Evolutionary conservation across 2,329 filamentous ascomycete species (phyloP).

Genomic region (Plenodomus lindquistii): DNA sequence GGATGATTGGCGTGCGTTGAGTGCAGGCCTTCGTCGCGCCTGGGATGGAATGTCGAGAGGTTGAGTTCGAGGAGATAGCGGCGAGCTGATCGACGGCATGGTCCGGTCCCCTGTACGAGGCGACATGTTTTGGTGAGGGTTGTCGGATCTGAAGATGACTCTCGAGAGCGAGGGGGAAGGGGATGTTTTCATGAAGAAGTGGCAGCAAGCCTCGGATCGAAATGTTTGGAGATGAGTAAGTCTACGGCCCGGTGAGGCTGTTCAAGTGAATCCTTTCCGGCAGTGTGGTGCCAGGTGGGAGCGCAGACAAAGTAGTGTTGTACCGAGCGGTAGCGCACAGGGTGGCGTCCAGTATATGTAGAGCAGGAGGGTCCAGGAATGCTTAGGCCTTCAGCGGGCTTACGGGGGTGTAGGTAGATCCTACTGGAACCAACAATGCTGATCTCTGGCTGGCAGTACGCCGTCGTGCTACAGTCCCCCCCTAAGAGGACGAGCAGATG

Average conservation of each 20-base stretch:
- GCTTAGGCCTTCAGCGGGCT: conserved; percentile 21
- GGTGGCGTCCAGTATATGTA: conserved; percentile 37
- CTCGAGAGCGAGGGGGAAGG: conserved; percentile 25
- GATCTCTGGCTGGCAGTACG: conserved; percentile 38
- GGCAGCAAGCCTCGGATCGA: conserved; percentile 23
- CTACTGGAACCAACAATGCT: conserved; percentile 33
- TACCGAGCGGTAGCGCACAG: conserved; percentile 21
- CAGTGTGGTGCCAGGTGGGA: conserved; percentile 9
- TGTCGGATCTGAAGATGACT: conserved; percentile 21
- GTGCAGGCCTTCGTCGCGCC: conserved; percentile 35
- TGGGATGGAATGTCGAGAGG: conserved; percentile 42
- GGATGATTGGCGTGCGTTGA: conserved; percentile 41
- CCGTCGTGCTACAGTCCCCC: conserved; percentile 28
- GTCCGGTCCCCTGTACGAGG: conserved; percentile 31
- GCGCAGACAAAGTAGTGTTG: conserved; percentile 10
- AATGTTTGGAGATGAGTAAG: conserved; percentile 1
- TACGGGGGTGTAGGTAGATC: conserved; percentile 31
- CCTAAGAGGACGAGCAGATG: conserved; percentile 26
- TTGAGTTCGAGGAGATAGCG: conserved; percentile 41
- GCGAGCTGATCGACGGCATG: conserved; percentile 38
- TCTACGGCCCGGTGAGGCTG: conserved; percentile 4
- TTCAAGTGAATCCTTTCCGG: conserved; percentile 7
- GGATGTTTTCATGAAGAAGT: conserved; percentile 33
- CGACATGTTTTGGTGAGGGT: conserved; percentile 29
- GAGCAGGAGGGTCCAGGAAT: conserved; percentile 37